These are phyloP conservation scores for Rhazya stricta DNA, from an alignment of 257 asterid species.

Conservation along the genomic window DNA sequence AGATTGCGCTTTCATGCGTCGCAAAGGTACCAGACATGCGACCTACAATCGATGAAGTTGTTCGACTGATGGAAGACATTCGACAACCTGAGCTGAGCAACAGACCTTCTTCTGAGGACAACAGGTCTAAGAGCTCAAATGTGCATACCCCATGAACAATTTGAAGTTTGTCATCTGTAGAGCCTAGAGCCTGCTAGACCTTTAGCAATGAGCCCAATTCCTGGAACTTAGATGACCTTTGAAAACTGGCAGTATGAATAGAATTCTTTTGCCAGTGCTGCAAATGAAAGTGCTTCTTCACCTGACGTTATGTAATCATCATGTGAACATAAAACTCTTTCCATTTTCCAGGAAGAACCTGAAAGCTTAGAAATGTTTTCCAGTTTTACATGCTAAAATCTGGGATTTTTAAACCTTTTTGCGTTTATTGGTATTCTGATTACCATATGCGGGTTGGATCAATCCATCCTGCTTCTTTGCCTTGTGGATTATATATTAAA, in stretches of 20 bases:
- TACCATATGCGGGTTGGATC: too few relatives aligned
- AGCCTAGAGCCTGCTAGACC: background rate
- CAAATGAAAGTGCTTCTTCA: background rate
- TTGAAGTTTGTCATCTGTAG: background rate
- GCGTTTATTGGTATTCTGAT: too few relatives aligned
- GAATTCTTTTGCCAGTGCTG: background rate
- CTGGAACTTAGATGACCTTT: background rate
- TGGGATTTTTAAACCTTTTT: background rate
- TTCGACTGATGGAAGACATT: constrained; percentile 62
- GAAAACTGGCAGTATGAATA: background rate
- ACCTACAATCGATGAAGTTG: constrained; percentile 69
- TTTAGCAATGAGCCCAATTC: background rate
- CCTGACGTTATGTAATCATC: background rate
- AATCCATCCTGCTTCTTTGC: too few relatives aligned
- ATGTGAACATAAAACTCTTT: background rate
- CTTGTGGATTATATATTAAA: too few relatives aligned
- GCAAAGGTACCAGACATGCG: constrained; percentile 56
- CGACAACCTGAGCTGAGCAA: constrained; percentile 47
- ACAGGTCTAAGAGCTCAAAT: constrained; percentile 47
- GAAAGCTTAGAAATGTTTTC: background rate
- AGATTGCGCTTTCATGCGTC: constrained; percentile 77
- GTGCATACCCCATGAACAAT: constrained; percentile 39
- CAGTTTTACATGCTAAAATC: background rate
- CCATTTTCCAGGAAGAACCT: background rate
- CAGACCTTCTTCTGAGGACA: constrained; percentile 71